Conservation (phyloP, 371 early-diverging fungal genomes). For the Chytridiales sp. region DNA sequence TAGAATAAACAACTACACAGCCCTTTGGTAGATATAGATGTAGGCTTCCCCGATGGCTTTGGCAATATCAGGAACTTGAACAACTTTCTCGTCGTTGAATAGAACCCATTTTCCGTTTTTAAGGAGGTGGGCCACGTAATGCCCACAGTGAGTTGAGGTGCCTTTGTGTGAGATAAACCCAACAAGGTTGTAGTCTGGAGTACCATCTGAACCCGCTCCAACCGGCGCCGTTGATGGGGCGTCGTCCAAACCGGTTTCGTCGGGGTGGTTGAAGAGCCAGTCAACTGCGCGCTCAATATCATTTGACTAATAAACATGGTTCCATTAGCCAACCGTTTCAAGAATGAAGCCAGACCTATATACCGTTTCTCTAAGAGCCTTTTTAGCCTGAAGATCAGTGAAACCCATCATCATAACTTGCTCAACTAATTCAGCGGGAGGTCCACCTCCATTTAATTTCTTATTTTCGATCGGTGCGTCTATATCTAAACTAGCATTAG, state of each 20-base stretch:
- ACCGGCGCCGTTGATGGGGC: slow-evolving; percentile 5
- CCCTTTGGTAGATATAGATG: too few relatives aligned
- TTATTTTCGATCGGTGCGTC: slow-evolving; percentile 30
- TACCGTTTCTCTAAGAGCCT: slow-evolving; percentile 82
- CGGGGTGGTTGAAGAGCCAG: slow-evolving; percentile 89
- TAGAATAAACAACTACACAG: too few relatives aligned
- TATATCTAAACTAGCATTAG: slow-evolving; percentile 21
- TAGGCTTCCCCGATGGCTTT: slow-evolving; percentile 43
- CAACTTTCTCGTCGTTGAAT: slow-evolving; percentile 95
- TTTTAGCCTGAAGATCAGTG: slow-evolving; percentile 70
- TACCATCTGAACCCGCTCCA: slow-evolving; percentile 21
- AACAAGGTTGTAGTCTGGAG: slow-evolving; percentile 68
- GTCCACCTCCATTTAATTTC: slow-evolving; percentile 3
- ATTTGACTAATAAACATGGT: slow-evolving; percentile 56
- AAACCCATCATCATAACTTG: slow-evolving; percentile 92
- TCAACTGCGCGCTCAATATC: slow-evolving; percentile 91
- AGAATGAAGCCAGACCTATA: neutral
- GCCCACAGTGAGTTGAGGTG: slow-evolving; percentile 94
- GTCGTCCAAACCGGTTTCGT: slow-evolving; percentile 29
- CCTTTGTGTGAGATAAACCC: slow-evolving; percentile 95
- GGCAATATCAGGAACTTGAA: slow-evolving; percentile 45
- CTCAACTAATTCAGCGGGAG: slow-evolving; percentile 49
- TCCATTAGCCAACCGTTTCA: slow-evolving; percentile 2
- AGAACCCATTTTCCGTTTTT: slow-evolving; percentile 76
- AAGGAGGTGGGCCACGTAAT: slow-evolving; percentile 89